Percentiles rank a stretch among this genome's conserved stretches.
Evolutionary conservation across 192 early-diverging fungal genomes (phyloP).

Genomic region (Linnemannia elongata): DNA sequence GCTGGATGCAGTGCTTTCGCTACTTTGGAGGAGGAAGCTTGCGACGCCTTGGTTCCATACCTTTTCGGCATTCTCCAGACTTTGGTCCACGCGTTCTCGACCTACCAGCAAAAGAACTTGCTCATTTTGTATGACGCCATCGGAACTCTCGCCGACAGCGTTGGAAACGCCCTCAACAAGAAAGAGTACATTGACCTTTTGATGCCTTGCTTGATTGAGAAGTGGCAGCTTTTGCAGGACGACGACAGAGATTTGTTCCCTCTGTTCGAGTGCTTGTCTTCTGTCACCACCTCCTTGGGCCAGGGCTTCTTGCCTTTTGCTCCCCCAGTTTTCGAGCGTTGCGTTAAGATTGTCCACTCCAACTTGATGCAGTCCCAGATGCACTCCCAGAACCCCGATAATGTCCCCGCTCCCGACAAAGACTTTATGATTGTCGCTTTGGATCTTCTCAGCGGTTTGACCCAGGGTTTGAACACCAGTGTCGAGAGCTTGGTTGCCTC

Average conservation of each 20-base stretch:
- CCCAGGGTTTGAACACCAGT: slow-evolving; percentile 87
- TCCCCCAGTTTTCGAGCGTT: slow-evolving; percentile 87
- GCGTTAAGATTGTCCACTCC: slow-evolving; percentile 87
- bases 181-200: slow-evolving; percentile 85
- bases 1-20: slow-evolving; percentile 97
- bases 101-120: slow-evolving; percentile 97
- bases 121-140: slow-evolving; percentile 97
- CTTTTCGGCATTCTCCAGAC: slow-evolving; percentile 89
- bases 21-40: slow-evolving; percentile 95
- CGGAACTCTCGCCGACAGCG: slow-evolving; percentile 96
- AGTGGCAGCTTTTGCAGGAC: slow-evolving; percentile 87
- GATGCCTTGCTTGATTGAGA: slow-evolving; percentile 89
- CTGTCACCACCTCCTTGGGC: slow-evolving; percentile 89
- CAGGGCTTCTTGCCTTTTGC: slow-evolving; percentile 90
- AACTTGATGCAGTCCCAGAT: slow-evolving; percentile 80
- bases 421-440: slow-evolving; percentile 97
- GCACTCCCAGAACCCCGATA: slow-evolving; percentile 61
- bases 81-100: slow-evolving; percentile 84
- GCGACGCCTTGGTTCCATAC: slow-evolving; percentile 85
- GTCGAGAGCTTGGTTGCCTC: slow-evolving; percentile 82
- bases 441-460: slow-evolving; percentile 94
- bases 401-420: slow-evolving; percentile 84
- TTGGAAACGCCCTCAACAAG: slow-evolving; percentile 85
- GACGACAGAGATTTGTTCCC: slow-evolving; percentile 96
- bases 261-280: slow-evolving; percentile 90